These are phyloP conservation scores for Flammula alnicola DNA, from an alignment of 1,284 basidiomycete species.

Conservation along the genomic window DNA sequence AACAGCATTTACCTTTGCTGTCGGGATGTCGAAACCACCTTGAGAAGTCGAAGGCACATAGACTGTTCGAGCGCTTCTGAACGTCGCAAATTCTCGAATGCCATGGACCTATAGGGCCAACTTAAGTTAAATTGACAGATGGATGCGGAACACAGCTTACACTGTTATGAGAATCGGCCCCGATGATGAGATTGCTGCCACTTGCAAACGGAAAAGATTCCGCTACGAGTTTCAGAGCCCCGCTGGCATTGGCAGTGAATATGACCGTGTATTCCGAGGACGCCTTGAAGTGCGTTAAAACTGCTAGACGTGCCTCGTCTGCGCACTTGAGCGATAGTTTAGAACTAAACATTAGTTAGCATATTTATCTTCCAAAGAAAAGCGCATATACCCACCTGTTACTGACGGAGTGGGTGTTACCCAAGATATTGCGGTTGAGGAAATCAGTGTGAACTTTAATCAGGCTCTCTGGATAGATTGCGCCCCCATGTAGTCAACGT, in stretches of 20 bases:
- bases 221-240: conserved; percentile 78
- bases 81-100: conserved; percentile 69
- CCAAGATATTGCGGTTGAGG: conserved; percentile 65
- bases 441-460: conserved; percentile 70
- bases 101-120: conserved; percentile 60
- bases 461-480: conserved; percentile 74
- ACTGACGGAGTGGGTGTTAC: conserved; percentile 82
- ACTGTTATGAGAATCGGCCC: conserved; percentile 81
- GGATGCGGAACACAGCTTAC: conserved; percentile 32
- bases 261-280: conserved; percentile 75
- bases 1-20: conserved; percentile 56
- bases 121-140: conserved; percentile 8
- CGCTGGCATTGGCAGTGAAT: conserved; percentile 82
- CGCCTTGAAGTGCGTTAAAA: conserved; percentile 75
- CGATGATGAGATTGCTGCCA: conserved; percentile 63
- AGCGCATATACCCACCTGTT: conserved; percentile 58
- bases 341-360: conserved; percentile 50
- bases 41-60: conserved; percentile 68
- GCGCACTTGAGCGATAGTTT: conserved; percentile 67
- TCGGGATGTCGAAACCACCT: conserved; percentile 61
- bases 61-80: conserved; percentile 56
- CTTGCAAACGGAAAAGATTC: conserved; percentile 75
- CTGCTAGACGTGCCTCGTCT: conserved; percentile 68
- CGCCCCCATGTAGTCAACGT: conserved; percentile 86
- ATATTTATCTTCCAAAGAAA: conserved; percentile 3